Conservation (phyloP, 2,329 filamentous ascomycete species). For the Fusarium heterosporum region DNA sequence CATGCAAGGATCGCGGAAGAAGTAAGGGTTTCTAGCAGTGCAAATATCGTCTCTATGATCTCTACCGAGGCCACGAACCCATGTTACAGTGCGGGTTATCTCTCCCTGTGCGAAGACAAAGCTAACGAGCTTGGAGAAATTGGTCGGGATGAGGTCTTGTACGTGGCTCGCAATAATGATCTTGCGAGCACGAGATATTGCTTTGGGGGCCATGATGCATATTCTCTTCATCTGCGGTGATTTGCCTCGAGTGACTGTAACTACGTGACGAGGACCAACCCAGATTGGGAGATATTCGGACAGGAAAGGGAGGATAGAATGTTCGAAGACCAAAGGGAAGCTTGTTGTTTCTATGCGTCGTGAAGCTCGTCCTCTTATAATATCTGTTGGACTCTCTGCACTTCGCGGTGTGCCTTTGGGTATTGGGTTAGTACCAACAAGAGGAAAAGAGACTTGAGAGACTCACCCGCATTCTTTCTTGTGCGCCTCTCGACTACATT, state of each 20-base stretch:
- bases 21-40: constrained; percentile 57
- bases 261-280: constrained; percentile 55
- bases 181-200: constrained; percentile 53
- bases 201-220: constrained; percentile 55
- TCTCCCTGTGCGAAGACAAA: constrained; percentile 56
- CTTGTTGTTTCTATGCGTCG: constrained; percentile 50
- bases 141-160: constrained; percentile 55
- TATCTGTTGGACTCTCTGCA: constrained; percentile 51
- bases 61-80: constrained; percentile 55
- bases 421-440: constrained; percentile 12
- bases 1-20: constrained; percentile 58
- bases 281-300: constrained; percentile 57
- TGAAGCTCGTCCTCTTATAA: constrained; percentile 44
- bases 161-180: constrained; percentile 56
- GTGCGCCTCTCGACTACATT: constrained; percentile 52
- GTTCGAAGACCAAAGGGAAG: constrained; percentile 58
- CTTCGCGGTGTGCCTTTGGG: constrained; percentile 44
- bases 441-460: background rate
- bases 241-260: constrained; percentile 55
- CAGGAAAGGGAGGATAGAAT: constrained; percentile 58
- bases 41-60: constrained; percentile 57
- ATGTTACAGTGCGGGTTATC: constrained; percentile 52
- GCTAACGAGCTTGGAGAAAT: constrained; percentile 46
- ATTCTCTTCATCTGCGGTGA: constrained; percentile 53
- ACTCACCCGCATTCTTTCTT: constrained; percentile 47